Evolutionary conservation across 2,329 filamentous ascomycete genomes (phyloP).

Genomic region (Elsinoe fawcettii): DNA sequence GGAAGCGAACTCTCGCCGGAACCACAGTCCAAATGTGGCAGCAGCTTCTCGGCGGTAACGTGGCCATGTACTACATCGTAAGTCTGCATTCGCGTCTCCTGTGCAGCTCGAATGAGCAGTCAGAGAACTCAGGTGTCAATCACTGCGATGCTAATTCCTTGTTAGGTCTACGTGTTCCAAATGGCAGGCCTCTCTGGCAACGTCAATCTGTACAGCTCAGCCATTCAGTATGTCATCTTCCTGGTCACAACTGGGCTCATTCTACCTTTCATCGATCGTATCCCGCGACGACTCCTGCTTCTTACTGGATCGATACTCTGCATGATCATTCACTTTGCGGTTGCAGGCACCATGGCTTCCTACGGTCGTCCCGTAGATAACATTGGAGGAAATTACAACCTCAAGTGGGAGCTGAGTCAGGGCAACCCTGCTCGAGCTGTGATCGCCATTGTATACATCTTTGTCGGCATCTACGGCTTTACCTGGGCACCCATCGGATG

Average conservation of each 20-base stretch:
- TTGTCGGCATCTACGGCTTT: constrained; percentile 55
- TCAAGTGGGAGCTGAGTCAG: constrained; percentile 45
- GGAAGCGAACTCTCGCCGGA: constrained; percentile 49
- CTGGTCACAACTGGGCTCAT: constrained; percentile 34
- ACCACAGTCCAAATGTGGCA: constrained; percentile 52
- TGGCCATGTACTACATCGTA: constrained; percentile 34
- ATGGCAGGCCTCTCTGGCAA: constrained; percentile 51
- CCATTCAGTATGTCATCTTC: constrained; percentile 37
- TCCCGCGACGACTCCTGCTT: constrained; percentile 33
- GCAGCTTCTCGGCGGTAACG: constrained; percentile 35
- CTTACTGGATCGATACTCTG: constrained; percentile 37
- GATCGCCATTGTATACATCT: constrained; percentile 57
- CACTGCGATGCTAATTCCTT: constrained; percentile 35
- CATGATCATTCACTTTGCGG: constrained; percentile 41
- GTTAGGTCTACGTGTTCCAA: constrained; percentile 53
- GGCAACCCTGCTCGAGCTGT: constrained; percentile 44
- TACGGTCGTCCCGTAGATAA: constrained; percentile 37
- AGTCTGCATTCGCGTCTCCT: background rate
- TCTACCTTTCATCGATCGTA: constrained; percentile 34
- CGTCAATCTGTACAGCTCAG: constrained; percentile 35
- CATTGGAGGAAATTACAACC: constrained; percentile 41
- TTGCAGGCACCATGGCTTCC: constrained; percentile 38
- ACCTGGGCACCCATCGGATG: constrained; percentile 51
- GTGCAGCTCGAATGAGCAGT: too few species aligned
- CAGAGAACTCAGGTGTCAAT: too few species aligned